Percentiles rank a stretch among this genome's conserved stretches.
Evolutionary conservation across 2,329 filamentous ascomycete genomes (phyloP).

Genomic region (Incumbomyces lentus): DNA sequence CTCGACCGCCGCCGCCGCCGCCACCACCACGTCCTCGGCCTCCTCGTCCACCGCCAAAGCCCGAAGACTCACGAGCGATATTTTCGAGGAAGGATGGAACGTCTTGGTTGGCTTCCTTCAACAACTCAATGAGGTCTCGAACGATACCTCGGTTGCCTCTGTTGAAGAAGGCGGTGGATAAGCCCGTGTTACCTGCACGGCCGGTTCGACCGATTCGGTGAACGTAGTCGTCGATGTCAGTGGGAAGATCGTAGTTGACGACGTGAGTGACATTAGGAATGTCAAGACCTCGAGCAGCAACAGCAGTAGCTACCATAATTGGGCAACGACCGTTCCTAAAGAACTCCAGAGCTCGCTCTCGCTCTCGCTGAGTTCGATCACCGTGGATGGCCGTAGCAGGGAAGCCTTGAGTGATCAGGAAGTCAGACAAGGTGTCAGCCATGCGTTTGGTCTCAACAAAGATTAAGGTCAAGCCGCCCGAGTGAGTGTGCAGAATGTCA

Average conservation of each 20-base stretch:
- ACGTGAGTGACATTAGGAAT: constrained; percentile 96
- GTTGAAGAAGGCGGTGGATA: constrained; percentile 99
- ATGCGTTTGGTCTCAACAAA: constrained; percentile 99
- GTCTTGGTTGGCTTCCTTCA: constrained; percentile 98
- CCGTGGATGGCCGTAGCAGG: constrained; percentile 97
- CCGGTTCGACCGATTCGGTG: constrained; percentile 99
- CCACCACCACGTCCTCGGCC: constrained; percentile 62
- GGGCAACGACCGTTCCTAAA: constrained; percentile 94
- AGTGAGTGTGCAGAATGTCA: constrained; percentile 93
- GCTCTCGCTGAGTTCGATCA: constrained; percentile 96
- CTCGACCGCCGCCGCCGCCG: constrained; percentile 40
- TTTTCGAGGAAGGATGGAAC: constrained; percentile 89
- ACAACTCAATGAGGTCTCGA: constrained; percentile 87
- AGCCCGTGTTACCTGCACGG: constrained; percentile 97
- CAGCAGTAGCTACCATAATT: constrained; percentile 91
- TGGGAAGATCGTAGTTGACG: constrained; percentile 98
- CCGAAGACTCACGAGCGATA: constrained; percentile 85
- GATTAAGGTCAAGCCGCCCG: constrained; percentile 79
- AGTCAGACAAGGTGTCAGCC: constrained; percentile 95
- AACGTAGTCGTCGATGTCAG: constrained; percentile 97
- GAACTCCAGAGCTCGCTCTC: constrained; percentile 94
- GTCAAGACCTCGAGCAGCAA: constrained; percentile 81
- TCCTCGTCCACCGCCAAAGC: constrained; percentile 61
- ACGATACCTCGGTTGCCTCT: constrained; percentile 97
- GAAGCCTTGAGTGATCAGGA: constrained; percentile 97